phyloP scores from a whole-genome alignment of 2,329 filamentous ascomycete genomes.

The Ascochyta viciae-villosae region DNA sequence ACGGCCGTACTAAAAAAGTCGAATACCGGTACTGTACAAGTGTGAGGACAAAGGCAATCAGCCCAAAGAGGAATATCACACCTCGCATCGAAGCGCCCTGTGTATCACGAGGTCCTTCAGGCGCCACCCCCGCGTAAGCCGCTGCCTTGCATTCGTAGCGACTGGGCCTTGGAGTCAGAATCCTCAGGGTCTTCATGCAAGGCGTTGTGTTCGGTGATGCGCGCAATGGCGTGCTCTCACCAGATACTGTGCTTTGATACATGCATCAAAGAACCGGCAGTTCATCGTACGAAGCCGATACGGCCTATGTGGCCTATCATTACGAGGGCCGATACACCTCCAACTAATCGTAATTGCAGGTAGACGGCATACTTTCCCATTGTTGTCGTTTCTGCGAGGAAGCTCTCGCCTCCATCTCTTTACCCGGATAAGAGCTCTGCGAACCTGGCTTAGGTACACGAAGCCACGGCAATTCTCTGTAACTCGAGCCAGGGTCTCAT shows the following conservation, averaged over 20 bases:
- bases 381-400: not conserved
- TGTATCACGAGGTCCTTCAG: not conserved
- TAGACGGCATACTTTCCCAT: not conserved
- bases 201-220: not conserved
- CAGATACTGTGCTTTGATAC: conserved; percentile 3
- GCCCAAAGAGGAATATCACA: not conserved
- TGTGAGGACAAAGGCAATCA: not conserved
- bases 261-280: not conserved
- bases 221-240: conserved; percentile 2
- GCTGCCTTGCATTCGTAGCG: not conserved
- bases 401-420: not conserved
- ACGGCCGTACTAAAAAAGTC: not conserved
- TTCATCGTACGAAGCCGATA: not conserved
- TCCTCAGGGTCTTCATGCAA: not conserved
- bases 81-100: conserved; percentile 1
- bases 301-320: not conserved
- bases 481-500: not conserved
- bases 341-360: not conserved
- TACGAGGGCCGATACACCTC: not conserved
- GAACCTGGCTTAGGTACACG: not conserved
- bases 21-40: not conserved
- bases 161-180: not conserved
- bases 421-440: conserved; percentile 7
- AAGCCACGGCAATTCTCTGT: not conserved
- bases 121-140: not conserved